Base-by-base conservation (phyloP, 352 stramenopile genomes). In the Phytopythium sindhum region DNA sequence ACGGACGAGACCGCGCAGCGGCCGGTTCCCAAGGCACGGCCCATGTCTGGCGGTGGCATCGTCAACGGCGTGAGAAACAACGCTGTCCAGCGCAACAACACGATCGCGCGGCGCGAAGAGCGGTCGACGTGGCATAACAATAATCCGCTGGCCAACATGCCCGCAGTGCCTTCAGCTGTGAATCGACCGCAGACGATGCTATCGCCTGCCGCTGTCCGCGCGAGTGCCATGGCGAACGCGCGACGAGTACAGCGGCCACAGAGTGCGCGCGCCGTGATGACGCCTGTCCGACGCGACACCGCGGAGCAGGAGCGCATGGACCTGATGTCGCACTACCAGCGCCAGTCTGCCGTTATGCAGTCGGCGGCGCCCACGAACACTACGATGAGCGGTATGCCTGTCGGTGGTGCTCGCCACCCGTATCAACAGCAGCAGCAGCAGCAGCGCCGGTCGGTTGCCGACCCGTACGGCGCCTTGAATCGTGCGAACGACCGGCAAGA, bases 261-360 rank as follows among this genome's bases (percentile, higher is more conserved):
- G 37, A 60, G 55, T 11, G 55, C 55, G 11, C 55, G n/a, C n/a
- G 39, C 55, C 15, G 24, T 51, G 23, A 37, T 60, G 35, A 51
- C 55, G 23, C 52, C 56, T 0, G n/a, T n/a, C 17, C 15, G 41
- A 3, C 65, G 60, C 26, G 60, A 71, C 41, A 29, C 60, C 14
- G 48, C 48, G 14, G 67, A 77, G 41, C 72, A 73, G 68, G 73
- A 77, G 52, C 68, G 67, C 61, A 69, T 68, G 60, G 69, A 77
- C 54, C 42, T 75, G 24, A 69, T 70, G 48, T 63, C 67, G 44
- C 57, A 80, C 29, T 75, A 53, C 64, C 74, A 75, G 41, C 67
- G 72, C 55, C 69, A 78, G 26, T 70, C 67, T n/a, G 72, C 68
- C 42, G 67, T 73, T 41, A 44, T 65, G 21, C 57, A 69, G 57